Percentiles rank a stretch among this genome's conserved stretches.
Conservation (phyloP, 441 rosid species). For the Arabidopsis lyrata region DNA sequence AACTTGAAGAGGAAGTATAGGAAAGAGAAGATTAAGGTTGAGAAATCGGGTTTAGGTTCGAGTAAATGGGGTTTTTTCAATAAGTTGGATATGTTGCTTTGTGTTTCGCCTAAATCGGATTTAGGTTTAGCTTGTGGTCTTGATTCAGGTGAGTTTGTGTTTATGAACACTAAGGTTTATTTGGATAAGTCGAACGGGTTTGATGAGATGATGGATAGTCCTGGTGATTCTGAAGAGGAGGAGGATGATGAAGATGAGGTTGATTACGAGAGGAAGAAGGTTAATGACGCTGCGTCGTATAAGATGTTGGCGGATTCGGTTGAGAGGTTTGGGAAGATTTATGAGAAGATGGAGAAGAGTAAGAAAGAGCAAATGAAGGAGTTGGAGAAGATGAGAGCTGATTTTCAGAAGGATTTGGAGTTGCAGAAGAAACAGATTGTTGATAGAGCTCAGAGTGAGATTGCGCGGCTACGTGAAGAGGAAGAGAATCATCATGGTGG, state of each 20-base stretch:
- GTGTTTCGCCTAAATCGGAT: constrained; percentile 70
- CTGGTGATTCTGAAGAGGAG: constrained; percentile 62
- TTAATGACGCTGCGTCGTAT: constrained; percentile 60
- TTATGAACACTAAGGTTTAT: constrained; percentile 67
- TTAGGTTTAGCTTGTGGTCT: constrained; percentile 84
- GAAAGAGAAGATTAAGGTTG: constrained; percentile 73
- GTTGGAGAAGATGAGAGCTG: constrained; percentile 92
- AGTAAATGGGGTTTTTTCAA: constrained; percentile 85
- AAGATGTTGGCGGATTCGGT: constrained; percentile 82
- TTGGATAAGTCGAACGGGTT: constrained; percentile 75
- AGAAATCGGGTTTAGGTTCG: constrained; percentile 46
- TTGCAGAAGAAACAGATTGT: constrained; percentile 83
- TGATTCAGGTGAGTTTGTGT: constrained; percentile 87
- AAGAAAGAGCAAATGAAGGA: constrained; percentile 85
- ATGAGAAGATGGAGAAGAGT: constrained; percentile 87
- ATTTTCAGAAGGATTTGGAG: constrained; percentile 85
- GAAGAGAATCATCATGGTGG: constrained; percentile 51
- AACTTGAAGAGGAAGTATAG: constrained; percentile 90
- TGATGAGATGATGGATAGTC: constrained; percentile 93
- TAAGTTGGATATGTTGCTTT: constrained; percentile 82
- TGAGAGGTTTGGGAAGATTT: constrained; percentile 75
- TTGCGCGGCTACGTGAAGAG: constrained; percentile 63
- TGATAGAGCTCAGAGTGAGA: constrained; percentile 82
- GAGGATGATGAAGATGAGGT: constrained; percentile 55
- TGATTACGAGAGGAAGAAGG: constrained; percentile 73